Evolutionary conservation across 2,329 filamentous ascomycete species (phyloP).

Genomic region (Capronia coronata): DNA sequence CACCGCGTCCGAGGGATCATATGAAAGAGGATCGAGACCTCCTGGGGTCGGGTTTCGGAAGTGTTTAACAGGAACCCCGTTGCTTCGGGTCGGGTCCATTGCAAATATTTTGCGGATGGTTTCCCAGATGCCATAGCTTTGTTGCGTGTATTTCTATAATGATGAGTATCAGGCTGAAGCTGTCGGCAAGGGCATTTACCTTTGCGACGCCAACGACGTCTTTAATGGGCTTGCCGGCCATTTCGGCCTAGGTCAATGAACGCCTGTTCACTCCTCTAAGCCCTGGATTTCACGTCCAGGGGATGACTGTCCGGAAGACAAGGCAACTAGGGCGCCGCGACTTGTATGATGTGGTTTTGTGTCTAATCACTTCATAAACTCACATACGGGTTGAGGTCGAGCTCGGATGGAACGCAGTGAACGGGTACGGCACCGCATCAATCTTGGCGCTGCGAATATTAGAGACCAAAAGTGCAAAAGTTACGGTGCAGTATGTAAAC

Average conservation of each 20-base stretch:
- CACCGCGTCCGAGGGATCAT: constrained; percentile 64
- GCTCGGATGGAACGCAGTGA: neutral
- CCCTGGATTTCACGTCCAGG: neutral
- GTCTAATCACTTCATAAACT: neutral
- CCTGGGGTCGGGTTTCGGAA: constrained; percentile 83
- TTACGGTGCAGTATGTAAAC: neutral
- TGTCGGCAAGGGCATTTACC: constrained; percentile 4
- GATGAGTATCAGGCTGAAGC: neutral
- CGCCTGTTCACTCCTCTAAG: neutral
- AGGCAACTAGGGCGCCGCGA: neutral
- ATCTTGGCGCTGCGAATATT: neutral
- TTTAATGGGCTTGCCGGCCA: constrained; percentile 23
- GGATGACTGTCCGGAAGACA: neutral
- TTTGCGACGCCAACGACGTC: constrained; percentile 22
- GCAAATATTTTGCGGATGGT: constrained; percentile 68
- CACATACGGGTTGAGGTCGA: neutral
- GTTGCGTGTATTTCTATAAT: constrained; percentile 85
- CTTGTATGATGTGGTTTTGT: neutral
- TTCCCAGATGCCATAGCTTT: constrained; percentile 85
- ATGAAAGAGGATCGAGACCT: constrained; percentile 60
- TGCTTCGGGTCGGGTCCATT: constrained; percentile 81
- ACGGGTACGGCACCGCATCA: neutral
- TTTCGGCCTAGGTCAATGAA: constrained; percentile 12
- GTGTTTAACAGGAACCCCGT: constrained; percentile 87
- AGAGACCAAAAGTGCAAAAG: neutral